phyloP scores from a whole-genome alignment of 192 early-diverging fungal genomes.

The Martensiomyces pterosporus region DNA sequence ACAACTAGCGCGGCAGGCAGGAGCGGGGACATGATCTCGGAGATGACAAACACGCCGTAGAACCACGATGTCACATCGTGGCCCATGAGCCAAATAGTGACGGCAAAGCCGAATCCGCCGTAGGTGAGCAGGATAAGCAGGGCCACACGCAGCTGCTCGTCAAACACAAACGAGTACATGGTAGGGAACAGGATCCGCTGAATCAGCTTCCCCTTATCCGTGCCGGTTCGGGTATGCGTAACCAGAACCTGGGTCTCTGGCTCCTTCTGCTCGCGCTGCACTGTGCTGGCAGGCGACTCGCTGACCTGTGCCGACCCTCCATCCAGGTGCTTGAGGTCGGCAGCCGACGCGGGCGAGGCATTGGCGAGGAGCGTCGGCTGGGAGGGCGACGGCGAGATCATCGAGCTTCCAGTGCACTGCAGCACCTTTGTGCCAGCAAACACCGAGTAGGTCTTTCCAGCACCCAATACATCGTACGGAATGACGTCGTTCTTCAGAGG shows the following conservation, averaged over 20 bases:
- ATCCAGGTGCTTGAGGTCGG: neutral
- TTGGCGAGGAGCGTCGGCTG: constrained; percentile 5
- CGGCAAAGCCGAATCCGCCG: constrained; percentile 57
- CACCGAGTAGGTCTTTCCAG: constrained; percentile 56
- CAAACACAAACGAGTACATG: constrained; percentile 69
- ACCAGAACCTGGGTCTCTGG: constrained; percentile 59
- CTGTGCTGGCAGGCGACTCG: neutral
- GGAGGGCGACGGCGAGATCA: neutral
- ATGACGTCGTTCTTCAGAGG: constrained; percentile 55
- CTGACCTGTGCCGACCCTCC: neutral
- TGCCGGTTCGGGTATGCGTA: constrained; percentile 59
- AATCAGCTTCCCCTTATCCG: constrained; percentile 66
- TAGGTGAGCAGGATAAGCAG: constrained; percentile 61
- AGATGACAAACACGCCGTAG: constrained; percentile 71
- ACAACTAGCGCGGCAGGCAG: constrained; percentile 71
- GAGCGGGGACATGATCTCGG: constrained; percentile 64
- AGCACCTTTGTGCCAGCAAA: constrained; percentile 66
- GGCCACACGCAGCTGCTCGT: constrained; percentile 73
- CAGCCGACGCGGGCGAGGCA: neutral
- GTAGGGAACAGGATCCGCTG: constrained; percentile 73
- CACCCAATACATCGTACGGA: constrained; percentile 27
- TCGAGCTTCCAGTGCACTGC: constrained; percentile 45
- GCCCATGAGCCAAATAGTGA: constrained; percentile 59
- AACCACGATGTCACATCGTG: constrained; percentile 65
- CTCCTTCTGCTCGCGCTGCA: constrained; percentile 2